A percentile compares a stretch with the other conserved stretches of the same genome.
These are phyloP conservation scores for Akebia trifoliata DNA, from an alignment of 164 flowering plant species.

Conservation along the genomic window DNA sequence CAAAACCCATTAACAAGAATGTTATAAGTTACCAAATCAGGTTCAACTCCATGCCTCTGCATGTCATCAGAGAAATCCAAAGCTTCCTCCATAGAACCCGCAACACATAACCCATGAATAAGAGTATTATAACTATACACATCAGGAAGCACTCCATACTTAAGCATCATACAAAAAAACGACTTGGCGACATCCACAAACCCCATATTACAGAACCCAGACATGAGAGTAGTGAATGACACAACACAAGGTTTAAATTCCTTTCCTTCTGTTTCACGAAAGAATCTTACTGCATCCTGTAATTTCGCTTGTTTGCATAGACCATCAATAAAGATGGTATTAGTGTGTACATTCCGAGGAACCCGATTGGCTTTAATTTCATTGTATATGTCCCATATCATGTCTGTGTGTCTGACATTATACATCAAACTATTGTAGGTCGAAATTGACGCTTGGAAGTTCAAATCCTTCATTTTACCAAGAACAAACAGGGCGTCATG, in stretches of 20 bases:
- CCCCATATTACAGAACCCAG: conserved; percentile 56
- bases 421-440: conserved; percentile 59
- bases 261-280: conserved; percentile 27
- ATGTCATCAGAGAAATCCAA: conserved; percentile 44
- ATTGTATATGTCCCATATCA: conserved; percentile 40
- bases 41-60: conserved; percentile 53
- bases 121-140: conserved; percentile 66
- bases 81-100: conserved; percentile 68
- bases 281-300: conserved; percentile 46
- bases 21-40: conserved; percentile 63
- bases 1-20: conserved; percentile 56
- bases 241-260: conserved; percentile 39
- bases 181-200: conserved; percentile 53
- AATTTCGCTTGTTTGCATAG: conserved; percentile 53
- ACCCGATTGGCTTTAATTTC: conserved; percentile 34
- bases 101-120: conserved; percentile 61
- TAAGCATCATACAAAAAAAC: conserved; percentile 56
- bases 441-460: conserved; percentile 39
- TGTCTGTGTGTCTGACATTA: conserved; percentile 48
- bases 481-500: conserved; percentile 59
- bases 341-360: conserved; percentile 34
- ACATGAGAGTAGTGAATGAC: conserved; percentile 57
- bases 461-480: conserved; percentile 50
- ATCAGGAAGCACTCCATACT: conserved; percentile 59
- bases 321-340: conserved; percentile 53